Base-by-base conservation (phyloP, 352 stramenopile species). In the Elongisporangium prolatum region DNA sequence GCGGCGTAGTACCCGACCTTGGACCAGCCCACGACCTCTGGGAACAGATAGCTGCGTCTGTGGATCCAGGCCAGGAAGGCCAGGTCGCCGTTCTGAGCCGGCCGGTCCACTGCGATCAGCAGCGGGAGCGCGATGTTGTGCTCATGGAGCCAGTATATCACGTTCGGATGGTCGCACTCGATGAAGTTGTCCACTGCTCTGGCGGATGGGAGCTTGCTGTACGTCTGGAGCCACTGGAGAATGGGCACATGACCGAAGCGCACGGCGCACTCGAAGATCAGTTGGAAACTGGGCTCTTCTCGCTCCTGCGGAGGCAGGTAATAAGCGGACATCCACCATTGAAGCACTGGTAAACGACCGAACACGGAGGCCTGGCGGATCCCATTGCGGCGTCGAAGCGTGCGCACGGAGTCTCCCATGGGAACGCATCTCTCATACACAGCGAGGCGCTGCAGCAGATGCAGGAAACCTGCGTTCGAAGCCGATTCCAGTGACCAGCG, bases 401-500 rank as follows among this genome's bases (percentile, higher is more conserved):
- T 40, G 28, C 28, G 28, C 8, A 40, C 4, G 1, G 28, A 40
- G 28, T 8, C 28, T 40, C 5, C 28, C 28, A 40, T 40, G 28
- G 28, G 28, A 40, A 40, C 28, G 28, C 28, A 13, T 14, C 28
- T 14, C 28, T 40, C 28, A 9, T 9, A 2, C 9, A 9, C 5
- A 5, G 28, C 44, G 28, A 63, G 51, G 14, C 44, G 44, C 2
- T 18, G 50, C 40, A 63, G 44, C 38, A 63, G 38, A 48, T 63
- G 57, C 38, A 24, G 37, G 21, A 63, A 24, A 11, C 20, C 50
- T 17, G 51, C 34, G 21, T 56, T 37, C 11, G 53, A 44, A 18
- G 57, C 50, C 3, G 52, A 52, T 2, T 50, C 50, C 11, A 63
- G n/a, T n/a, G 28, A 58, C 50, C 64, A 56, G 60, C 65, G 49